Evolutionary conservation across 345 rosid species (phyloP), one percentile per base, ranked within the genome.

Genomic region (Excoecaria agallocha): DNA sequence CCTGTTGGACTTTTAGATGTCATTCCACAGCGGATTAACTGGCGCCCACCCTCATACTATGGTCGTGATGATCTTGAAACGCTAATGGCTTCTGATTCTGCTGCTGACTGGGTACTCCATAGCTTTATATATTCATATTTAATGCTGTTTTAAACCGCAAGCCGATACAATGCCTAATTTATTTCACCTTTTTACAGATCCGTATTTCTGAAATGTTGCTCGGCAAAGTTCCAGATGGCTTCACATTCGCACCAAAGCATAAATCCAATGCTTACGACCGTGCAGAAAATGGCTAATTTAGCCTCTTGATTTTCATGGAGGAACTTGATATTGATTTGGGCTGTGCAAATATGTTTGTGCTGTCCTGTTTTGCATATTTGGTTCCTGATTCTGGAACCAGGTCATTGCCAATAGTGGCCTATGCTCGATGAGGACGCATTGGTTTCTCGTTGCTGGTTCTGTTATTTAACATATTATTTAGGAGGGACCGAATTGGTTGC

Each of bases 41-140:
- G 98, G 99, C 98, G 97, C 0, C 91, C 93, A 3, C 99, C 99
- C 50, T 89, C 96, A 41, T 95, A 88, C 79, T 88, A 72, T 69
- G 94, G 99, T 39, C 96, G 97, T 46, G 91, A 95, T 82, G 99
- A 95, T 78, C 98, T 93, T n/a, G 98, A 95, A 81, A 91, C 99
- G 30, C 81, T 90, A 35, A 89, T 94, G 98, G 91, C 91, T 48
- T 94, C 98, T 66, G 97, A 93, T 72, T 91, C 98, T 71, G 99
- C 97, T 3, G 97, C 94, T 77, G 98, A 95, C 75, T 95, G 98
- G 98, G 98, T 95, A 85, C 63, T 81, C 50, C 35, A 12, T 43
- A 70, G 50, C 59, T 59, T 72, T 67, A 46, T 59, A n/a, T n/a
- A 51, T 43, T 55, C 24, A 13, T 68, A 12, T 65, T 22, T 17